Base-by-base conservation (phyloP, 2,329 filamentous ascomycete species). In the Penicillium oxalicum region DNA sequence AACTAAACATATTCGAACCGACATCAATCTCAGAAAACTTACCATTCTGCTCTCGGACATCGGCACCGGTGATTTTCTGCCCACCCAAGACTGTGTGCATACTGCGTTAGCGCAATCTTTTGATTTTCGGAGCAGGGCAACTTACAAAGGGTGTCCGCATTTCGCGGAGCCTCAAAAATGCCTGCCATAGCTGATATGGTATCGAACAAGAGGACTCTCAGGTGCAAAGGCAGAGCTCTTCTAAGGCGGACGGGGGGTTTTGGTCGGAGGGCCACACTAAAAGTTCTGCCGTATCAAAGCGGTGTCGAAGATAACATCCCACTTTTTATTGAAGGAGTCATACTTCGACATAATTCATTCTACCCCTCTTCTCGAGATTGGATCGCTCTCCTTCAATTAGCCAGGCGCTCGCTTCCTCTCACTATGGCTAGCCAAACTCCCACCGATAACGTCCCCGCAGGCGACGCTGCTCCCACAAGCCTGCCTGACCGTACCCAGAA, bases 11-110 rank as follows among this genome's bases (percentile, higher is more conserved):
- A 45, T 51, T 51, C 45, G 44, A 39, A 28, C 34, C 38, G 29
- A 38, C 40, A n/a, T n/a, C 36, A 34, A 34, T 47, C 18, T 18
- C 18, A 18, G 38, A 47, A 56, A 68, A 68, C 77, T 68, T 74
- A 88, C 87, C 87, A 78, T 96, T 97, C 74, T 97, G 91, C 70
- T 98, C 93, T 69, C 93, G 83, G 70, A 98, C 95, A 74, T 98
- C 93, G 63, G 88, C 79, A 60, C 93, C 93, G 61, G 88, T 95
- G 73, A 97, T 95, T 82, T 98, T 98, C 75, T 89, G 84, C 69
- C 93, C 93, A 62, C 93, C 93, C 56, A 98, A 82, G 77, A 98
- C 81, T 84, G 70, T 58, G 56, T 60, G 59, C 52, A 56, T 61
- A 58, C 59, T 56, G 49, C 61, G 64, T 72, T 58, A 70, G 68